Evolutionary conservation across 805 yeast genomes (phyloP).

Genomic region (Millerago galiae): DNA sequence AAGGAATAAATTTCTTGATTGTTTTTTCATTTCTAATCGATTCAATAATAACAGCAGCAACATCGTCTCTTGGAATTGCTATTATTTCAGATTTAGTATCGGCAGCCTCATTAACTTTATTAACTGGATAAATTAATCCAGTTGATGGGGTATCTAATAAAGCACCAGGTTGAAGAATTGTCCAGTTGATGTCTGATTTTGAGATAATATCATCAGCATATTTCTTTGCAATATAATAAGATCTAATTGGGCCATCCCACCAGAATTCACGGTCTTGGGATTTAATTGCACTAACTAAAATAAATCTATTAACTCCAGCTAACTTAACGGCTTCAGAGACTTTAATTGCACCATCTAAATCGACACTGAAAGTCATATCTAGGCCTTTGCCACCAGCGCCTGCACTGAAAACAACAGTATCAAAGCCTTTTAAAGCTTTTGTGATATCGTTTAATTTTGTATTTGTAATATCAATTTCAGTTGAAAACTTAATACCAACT

Average conservation of each 20-base stretch:
- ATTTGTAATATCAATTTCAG: slow-evolving; percentile 34
- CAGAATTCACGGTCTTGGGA: slow-evolving; percentile 45
- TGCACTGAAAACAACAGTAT: slow-evolving; percentile 54
- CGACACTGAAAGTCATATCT: slow-evolving; percentile 42
- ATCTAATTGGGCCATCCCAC: slow-evolving; percentile 32
- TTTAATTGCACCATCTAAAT: slow-evolving; percentile 55
- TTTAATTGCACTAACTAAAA: slow-evolving; percentile 50
- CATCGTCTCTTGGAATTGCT: slow-evolving; percentile 42
- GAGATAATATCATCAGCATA: slow-evolving; percentile 48
- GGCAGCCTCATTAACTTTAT: slow-evolving; percentile 12
- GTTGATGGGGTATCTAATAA: slow-evolving; percentile 35
- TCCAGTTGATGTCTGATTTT: slow-evolving; percentile 37
- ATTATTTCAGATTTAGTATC: neutral
- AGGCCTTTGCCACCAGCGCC: slow-evolving; percentile 56
- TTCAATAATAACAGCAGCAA: slow-evolving; percentile 40
- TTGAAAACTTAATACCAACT: slow-evolving; percentile 31
- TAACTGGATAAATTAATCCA: slow-evolving; percentile 37
- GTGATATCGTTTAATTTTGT: slow-evolving; percentile 30
- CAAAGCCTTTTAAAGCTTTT: slow-evolving; percentile 36
- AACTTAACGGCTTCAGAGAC: slow-evolving; percentile 46
- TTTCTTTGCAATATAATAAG: slow-evolving; percentile 55
- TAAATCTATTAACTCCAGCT: slow-evolving; percentile 37
- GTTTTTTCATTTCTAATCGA: slow-evolving; percentile 32
- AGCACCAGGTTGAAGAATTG: slow-evolving; percentile 50
- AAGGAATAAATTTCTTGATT: slow-evolving; percentile 35